Evolutionary conservation across 441 rosid genomes (phyloP).

Genomic region (Erodium trifolium): DNA sequence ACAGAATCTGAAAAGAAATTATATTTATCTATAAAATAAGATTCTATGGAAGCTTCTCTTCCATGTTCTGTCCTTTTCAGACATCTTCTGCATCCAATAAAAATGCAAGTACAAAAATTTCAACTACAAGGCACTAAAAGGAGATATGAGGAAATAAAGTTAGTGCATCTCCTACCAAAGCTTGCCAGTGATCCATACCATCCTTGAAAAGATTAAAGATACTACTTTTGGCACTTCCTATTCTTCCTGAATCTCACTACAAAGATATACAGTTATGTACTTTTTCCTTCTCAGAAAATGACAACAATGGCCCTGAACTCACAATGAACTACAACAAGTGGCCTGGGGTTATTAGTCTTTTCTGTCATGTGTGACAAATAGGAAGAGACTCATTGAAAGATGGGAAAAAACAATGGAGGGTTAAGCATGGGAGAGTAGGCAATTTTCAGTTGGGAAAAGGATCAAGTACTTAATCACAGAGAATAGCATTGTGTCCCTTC

Average conservation of each 20-base stretch:
- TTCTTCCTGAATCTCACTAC: slow-evolving; percentile 27
- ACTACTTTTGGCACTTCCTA: slow-evolving; percentile 19
- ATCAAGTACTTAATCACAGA: slow-evolving; percentile 41
- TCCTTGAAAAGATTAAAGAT: slow-evolving; percentile 16
- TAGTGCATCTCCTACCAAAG: slow-evolving; percentile 1
- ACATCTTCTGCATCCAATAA: slow-evolving; percentile 3
- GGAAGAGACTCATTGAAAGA: slow-evolving; percentile 11
- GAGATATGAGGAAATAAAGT: slow-evolving; percentile 5
- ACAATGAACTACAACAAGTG: slow-evolving; percentile 24
- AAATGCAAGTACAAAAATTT: slow-evolving; percentile 5
- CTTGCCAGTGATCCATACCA: not conserved
- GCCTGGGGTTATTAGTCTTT: not conserved
- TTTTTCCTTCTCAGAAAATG: slow-evolving; percentile 27
- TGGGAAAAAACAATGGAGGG: not conserved
- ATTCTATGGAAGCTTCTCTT: slow-evolving; percentile 9
- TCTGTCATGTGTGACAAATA: slow-evolving; percentile 17
- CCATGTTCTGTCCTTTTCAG: slow-evolving; percentile 8
- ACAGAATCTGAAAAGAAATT: not conserved
- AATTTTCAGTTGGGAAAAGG: not conserved
- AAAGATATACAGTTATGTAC: not conserved
- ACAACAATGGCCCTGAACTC: slow-evolving; percentile 24
- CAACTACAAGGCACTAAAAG: slow-evolving; percentile 3
- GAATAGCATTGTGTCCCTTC: slow-evolving; percentile 81
- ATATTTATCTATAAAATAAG: not conserved
- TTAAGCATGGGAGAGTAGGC: slow-evolving; percentile 1